phyloP scores from a whole-genome alignment of 2,329 filamentous ascomycete species.

The Cladosporium sphaerospermum region DNA sequence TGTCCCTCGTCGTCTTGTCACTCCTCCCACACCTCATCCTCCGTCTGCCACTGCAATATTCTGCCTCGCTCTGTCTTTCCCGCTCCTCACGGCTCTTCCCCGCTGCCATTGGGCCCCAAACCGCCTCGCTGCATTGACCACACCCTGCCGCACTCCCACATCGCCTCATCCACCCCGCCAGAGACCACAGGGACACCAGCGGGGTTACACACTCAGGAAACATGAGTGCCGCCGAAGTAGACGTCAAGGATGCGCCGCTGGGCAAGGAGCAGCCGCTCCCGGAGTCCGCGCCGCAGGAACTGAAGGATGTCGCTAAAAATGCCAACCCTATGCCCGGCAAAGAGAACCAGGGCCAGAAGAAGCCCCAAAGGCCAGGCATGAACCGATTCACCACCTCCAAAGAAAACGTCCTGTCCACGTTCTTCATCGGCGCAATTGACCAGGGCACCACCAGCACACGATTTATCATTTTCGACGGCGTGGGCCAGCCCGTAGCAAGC shows the following conservation, averaged over 20 bases:
- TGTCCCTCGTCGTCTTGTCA: constrained; percentile 2
- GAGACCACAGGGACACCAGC: constrained; percentile 8
- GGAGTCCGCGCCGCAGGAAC: not conserved
- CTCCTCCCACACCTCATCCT: not conserved
- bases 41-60: not conserved
- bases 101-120: constrained; percentile 4
- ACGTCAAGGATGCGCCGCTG: constrained; percentile 7
- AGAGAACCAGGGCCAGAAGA: constrained; percentile 3
- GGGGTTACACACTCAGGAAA: constrained; percentile 1
- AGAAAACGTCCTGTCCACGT: constrained; percentile 26
- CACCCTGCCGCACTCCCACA: not conserved
- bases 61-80: not conserved
- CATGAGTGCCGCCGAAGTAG: constrained; percentile 6
- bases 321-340: not conserved
- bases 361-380: constrained; percentile 20
- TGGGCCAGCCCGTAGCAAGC: constrained; percentile 69
- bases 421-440: constrained; percentile 82
- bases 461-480: constrained; percentile 82
- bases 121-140: not conserved
- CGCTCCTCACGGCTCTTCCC: not conserved
- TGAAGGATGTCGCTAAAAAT: constrained; percentile 1
- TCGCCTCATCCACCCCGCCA: constrained; percentile 8
- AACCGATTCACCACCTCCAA: constrained; percentile 29
- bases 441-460: constrained; percentile 85
- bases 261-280: not conserved